Evolutionary conservation across 1,284 basidiomycete species (phyloP).

Genomic region (Sporisorium graminicola): DNA sequence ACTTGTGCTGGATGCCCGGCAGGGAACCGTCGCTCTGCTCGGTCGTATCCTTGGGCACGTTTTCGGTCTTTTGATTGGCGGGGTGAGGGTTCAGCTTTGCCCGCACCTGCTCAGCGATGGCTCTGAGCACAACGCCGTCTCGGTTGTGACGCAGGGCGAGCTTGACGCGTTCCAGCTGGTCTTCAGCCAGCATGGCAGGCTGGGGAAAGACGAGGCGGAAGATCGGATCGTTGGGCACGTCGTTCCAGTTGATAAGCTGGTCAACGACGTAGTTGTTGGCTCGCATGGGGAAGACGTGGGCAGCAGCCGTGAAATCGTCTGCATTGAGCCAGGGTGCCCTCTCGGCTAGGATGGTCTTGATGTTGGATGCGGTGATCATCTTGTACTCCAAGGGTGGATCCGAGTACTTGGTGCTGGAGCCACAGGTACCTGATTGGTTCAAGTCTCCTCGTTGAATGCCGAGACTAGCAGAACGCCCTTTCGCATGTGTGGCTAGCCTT

Average conservation of each 20-base stretch:
- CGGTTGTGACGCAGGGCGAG: not conserved
- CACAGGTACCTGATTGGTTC: not conserved
- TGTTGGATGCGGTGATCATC: constrained; percentile 9
- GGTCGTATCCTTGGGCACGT: constrained; percentile 6
- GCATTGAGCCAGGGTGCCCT: not conserved
- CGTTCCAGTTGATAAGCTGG: constrained; percentile 10
- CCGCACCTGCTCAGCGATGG: constrained; percentile 6
- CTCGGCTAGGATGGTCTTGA: not conserved
- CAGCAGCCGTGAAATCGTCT: constrained; percentile 6
- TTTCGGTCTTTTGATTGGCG: constrained; percentile 12
- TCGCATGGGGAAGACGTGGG: constrained; percentile 12
- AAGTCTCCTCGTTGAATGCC: not conserved
- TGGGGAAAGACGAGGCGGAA: constrained; percentile 14
- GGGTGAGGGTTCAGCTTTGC: constrained; percentile 10
- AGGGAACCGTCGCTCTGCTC: not conserved
- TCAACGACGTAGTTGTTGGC: constrained; percentile 14
- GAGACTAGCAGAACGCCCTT: not conserved
- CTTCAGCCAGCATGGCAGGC: not conserved
- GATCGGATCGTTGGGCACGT: constrained; percentile 12
- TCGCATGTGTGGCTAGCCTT: not conserved
- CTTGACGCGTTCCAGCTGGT: constrained; percentile 5
- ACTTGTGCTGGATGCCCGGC: constrained; percentile 10
- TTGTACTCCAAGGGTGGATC: constrained; percentile 8
- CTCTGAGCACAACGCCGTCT: not conserved
- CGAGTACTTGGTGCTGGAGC: constrained; percentile 1